These are phyloP conservation scores for Blastocystis sp. DNA, from an alignment of 352 stramenopile species.

Conservation along the genomic window DNA sequence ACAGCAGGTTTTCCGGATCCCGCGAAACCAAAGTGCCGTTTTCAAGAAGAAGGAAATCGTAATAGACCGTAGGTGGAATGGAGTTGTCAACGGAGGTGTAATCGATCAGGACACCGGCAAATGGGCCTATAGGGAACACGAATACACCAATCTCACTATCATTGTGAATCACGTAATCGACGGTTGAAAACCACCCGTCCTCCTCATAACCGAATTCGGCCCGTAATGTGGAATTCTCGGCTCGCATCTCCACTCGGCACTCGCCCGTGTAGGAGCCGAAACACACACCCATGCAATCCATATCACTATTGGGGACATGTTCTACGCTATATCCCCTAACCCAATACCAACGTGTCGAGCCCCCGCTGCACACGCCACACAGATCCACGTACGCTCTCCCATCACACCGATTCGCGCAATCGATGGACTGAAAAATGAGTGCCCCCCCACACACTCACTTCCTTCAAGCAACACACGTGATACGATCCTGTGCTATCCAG, in stretches of 20 bases:
- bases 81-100: slow-evolving; percentile 9
- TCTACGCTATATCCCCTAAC: not conserved
- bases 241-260: not conserved
- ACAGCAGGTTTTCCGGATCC: not conserved
- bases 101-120: not conserved
- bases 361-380: slow-evolving; percentile 12
- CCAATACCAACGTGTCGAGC: not conserved
- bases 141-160: not conserved
- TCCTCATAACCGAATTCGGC: not conserved
- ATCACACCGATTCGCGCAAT: not conserved
- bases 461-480: not conserved
- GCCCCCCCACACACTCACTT: not conserved
- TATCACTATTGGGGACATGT: not conserved
- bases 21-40: not conserved
- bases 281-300: slow-evolving; percentile 30
- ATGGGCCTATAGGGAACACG: not conserved
- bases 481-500: not conserved
- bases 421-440: not conserved
- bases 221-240: not conserved
- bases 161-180: slow-evolving; percentile 6
- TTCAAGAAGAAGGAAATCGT: slow-evolving; percentile 4
- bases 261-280: not conserved
- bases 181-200: not conserved
- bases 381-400: not conserved
- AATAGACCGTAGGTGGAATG: not conserved